These are phyloP conservation scores for Penicillium brevicompactum DNA, from an alignment of 2,329 filamentous ascomycete species.

Conservation along the genomic window DNA sequence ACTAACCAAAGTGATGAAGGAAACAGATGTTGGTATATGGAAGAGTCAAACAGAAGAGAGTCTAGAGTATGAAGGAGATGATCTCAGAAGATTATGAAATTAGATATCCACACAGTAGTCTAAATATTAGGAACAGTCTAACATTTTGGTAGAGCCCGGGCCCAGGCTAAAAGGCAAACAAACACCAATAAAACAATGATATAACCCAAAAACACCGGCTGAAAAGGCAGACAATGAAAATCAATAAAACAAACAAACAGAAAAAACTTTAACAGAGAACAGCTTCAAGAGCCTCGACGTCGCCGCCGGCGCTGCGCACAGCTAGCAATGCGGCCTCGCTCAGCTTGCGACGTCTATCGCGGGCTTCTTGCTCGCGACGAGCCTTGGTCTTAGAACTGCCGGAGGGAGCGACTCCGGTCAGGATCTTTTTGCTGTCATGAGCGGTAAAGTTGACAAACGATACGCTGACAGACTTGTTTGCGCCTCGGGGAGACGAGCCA, in stretches of 20 bases:
- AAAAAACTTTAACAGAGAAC: conserved; percentile 36
- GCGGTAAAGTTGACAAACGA: conserved; percentile 91
- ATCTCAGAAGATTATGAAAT: conserved; percentile 14
- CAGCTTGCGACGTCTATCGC: conserved; percentile 65
- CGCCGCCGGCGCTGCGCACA: conserved; percentile 48
- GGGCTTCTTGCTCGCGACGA: conserved; percentile 83
- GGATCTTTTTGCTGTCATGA: conserved; percentile 72
- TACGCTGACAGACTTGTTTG: conserved; percentile 49
- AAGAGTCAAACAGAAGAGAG: background rate
- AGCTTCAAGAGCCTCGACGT: conserved; percentile 47
- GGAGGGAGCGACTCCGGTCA: conserved; percentile 88
- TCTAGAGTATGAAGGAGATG: conserved; percentile 6
- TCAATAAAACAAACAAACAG: conserved; percentile 11
- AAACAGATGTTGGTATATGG: background rate
- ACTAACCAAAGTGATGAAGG: conserved; percentile 1
- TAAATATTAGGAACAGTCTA: conserved; percentile 26
- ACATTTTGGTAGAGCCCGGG: conserved; percentile 20
- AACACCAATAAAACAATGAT: conserved; percentile 29
- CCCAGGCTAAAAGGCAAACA: conserved; percentile 13
- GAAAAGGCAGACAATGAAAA: conserved; percentile 15
- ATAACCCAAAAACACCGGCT: conserved; percentile 28
- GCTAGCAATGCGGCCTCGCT: conserved; percentile 47
- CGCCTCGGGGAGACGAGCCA: conserved; percentile 32
- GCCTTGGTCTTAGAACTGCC: conserved; percentile 94
- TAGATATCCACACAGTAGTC: conserved; percentile 19